A percentile compares a stretch with the other conserved stretches of the same genome.
These are phyloP conservation scores for Proliferodiscus dingleyae DNA, from an alignment of 2,329 filamentous ascomycete species.

Conservation along the genomic window DNA sequence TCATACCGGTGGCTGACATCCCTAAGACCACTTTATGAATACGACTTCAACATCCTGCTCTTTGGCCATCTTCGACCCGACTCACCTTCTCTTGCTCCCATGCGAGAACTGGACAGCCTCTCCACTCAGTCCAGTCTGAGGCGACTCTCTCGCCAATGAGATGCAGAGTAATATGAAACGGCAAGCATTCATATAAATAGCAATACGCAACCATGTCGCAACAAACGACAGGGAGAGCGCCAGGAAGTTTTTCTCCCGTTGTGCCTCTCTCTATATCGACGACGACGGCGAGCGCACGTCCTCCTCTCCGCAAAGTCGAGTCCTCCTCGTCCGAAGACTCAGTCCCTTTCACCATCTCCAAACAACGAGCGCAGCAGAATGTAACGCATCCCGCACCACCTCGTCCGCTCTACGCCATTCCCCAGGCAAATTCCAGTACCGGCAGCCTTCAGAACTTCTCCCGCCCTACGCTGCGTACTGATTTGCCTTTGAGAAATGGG, in stretches of 20 bases:
- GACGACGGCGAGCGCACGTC: slow-evolving; percentile 28
- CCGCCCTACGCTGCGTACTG: slow-evolving; percentile 39
- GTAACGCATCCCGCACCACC: slow-evolving; percentile 33
- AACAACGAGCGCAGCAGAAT: slow-evolving; percentile 37
- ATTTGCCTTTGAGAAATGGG: slow-evolving; percentile 28
- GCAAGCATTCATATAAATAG: slow-evolving; percentile 17
- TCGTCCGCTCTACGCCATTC: slow-evolving; percentile 47
- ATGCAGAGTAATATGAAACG: slow-evolving; percentile 24
- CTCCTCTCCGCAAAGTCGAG: slow-evolving; percentile 40
- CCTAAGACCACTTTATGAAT: too few species aligned
- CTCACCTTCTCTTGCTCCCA: too few species aligned
- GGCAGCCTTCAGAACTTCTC: slow-evolving; percentile 50
- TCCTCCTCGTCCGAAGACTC: slow-evolving; percentile 43
- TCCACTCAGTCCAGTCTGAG: not conserved
- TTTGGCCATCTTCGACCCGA: not conserved
- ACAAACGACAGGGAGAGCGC: slow-evolving; percentile 25
- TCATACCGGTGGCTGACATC: too few species aligned
- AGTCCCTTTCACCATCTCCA: slow-evolving; percentile 41
- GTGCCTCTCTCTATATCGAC: slow-evolving; percentile 29
- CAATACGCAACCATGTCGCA: slow-evolving; percentile 21
- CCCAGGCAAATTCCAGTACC: slow-evolving; percentile 45
- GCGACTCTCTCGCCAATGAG: not conserved
- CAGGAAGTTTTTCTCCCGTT: slow-evolving; percentile 31
- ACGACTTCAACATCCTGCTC: too few species aligned
- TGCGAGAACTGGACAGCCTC: too few species aligned